Conservation (phyloP, 805 yeast genomes). For the Zygotorulaspora danielsina region DNA sequence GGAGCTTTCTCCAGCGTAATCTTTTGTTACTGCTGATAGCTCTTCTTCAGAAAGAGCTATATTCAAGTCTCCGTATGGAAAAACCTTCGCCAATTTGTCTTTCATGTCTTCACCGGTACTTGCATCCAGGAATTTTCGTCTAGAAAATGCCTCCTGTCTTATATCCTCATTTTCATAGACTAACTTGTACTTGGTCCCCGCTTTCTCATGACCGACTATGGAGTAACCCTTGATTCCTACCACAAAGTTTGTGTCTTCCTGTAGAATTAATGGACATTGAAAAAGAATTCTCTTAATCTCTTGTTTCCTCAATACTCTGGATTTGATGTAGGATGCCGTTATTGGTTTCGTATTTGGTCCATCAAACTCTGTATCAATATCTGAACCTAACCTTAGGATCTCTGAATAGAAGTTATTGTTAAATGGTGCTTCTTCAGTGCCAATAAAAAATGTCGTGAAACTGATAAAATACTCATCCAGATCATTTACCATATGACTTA, state of each 20-base stretch:
- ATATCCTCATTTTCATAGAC: constrained; percentile 53
- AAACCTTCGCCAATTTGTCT: constrained; percentile 37
- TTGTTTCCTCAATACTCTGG: constrained; percentile 50
- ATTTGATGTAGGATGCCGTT: constrained; percentile 41
- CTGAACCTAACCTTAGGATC: constrained; percentile 39
- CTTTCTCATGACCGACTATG: constrained; percentile 51
- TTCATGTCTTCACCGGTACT: constrained; percentile 44
- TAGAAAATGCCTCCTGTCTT: constrained; percentile 49
- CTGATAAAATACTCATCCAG: constrained; percentile 49
- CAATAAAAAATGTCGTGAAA: constrained; percentile 62
- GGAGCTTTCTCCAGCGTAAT: constrained; percentile 40
- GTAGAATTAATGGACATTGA: constrained; percentile 54
- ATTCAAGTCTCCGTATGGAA: constrained; percentile 45
- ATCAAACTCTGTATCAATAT: constrained; percentile 25
- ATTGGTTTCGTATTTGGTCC: constrained; percentile 44
- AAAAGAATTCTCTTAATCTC: constrained; percentile 63
- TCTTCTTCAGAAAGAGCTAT: constrained; percentile 40
- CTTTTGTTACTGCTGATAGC: constrained; percentile 32
- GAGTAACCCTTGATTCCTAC: constrained; percentile 72
- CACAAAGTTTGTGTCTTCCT: constrained; percentile 42
- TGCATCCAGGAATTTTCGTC: constrained; percentile 38
- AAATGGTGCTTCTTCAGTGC: constrained; percentile 37
- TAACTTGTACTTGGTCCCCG: constrained; percentile 43
- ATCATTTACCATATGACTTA: constrained; percentile 58
- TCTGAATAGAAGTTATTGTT: constrained; percentile 50